Base-by-base conservation (phyloP, 495 filamentous ascomycete species). In the Venustampulla echinocandica region DNA sequence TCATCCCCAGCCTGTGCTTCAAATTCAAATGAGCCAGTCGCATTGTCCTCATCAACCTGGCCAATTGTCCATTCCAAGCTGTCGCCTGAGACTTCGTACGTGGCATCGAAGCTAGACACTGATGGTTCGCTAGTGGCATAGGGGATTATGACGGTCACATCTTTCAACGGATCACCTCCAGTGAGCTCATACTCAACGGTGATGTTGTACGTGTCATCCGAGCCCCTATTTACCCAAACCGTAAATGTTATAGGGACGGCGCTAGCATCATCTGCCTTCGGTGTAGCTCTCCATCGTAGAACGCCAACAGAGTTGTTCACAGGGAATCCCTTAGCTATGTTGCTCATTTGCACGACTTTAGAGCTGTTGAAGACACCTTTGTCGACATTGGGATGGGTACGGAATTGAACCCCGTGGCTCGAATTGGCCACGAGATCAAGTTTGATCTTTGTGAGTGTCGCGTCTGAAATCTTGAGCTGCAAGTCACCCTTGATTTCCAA, bases 101-200 rank as follows among this genome's bases (percentile, higher is more conserved):
- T 76, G 10, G 89, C 88, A 65, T 97, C 90, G 58, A 90, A 92
- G 64, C 82, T 92, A 11, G 85, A 85, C n/a, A 96, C 83, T 1
- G 80, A 70, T 7, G 90, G 90, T 61, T 97, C 90, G 34, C 80
- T 77, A 6, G 79, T 80, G 44, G 74, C 68, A 61, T 85, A 97
- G 4, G 90, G 90, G 51, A 97, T 92, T 3, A 81, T 77, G 22
- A 96, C 84, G 25, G 78, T 71, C 25, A 96, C 90, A 61, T 96
- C 90, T 44, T 80, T 83, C 35, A 97, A 70, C 15, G 72, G 70
- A 41, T 76, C 76, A 5, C 77, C 73, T 44, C 86, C 84, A 0
- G 83, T 85, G 44, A 94, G 77, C 65, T 97, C 90, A 59, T 95
- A 97, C 64, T 97, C 90, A 6, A 96, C 76, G 0, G 89, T 97